A percentile compares a stretch with the other conserved stretches of the same genome.
Evolutionary conservation across 306 rosid genomes (phyloP).

Genomic region (Pyrus communis): DNA sequence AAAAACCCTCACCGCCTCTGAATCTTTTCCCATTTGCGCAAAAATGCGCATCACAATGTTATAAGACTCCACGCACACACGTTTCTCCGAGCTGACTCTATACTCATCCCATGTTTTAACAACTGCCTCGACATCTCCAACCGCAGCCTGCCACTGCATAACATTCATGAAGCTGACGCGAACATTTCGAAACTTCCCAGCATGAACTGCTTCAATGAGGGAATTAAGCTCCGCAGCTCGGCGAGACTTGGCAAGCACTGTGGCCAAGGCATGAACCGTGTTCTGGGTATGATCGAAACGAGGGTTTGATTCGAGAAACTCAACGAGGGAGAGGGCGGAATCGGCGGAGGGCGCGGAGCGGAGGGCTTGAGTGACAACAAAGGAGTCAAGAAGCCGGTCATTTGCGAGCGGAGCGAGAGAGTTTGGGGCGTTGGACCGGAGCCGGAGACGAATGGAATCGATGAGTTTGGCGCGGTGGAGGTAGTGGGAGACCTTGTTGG

Average conservation of each 20-base stretch:
- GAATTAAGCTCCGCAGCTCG: conserved; percentile 40
- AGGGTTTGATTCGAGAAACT: conserved; percentile 25
- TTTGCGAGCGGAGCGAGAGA: conserved; percentile 38
- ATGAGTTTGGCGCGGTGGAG: conserved; percentile 70
- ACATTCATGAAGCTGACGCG: conserved; percentile 53
- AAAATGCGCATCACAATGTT: conserved; percentile 60
- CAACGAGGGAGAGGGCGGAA: conserved; percentile 47
- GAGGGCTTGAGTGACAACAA: conserved; percentile 55
- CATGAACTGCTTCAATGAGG: conserved; percentile 33
- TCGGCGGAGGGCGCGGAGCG: conserved; percentile 71
- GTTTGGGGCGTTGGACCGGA: conserved; percentile 39
- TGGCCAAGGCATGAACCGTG: conserved; percentile 60
- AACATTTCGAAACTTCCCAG: conserved; percentile 37
- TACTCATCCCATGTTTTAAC: conserved; percentile 53
- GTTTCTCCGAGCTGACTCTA: conserved; percentile 13
- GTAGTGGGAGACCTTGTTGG: conserved; percentile 58
- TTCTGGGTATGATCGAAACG: conserved; percentile 53
- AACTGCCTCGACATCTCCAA: conserved; percentile 53
- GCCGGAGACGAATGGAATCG: conserved; percentile 59
- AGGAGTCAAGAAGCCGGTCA: conserved; percentile 53
- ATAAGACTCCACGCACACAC: conserved; percentile 56
- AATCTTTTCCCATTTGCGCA: conserved; percentile 42
- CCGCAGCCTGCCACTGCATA: conserved; percentile 58
- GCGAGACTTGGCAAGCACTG: conserved; percentile 60
- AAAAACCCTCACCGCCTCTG: conserved; percentile 47